Evolutionary conservation across 176 grass and related monocot species (phyloP).

Genomic region (Musa acuminata): DNA sequence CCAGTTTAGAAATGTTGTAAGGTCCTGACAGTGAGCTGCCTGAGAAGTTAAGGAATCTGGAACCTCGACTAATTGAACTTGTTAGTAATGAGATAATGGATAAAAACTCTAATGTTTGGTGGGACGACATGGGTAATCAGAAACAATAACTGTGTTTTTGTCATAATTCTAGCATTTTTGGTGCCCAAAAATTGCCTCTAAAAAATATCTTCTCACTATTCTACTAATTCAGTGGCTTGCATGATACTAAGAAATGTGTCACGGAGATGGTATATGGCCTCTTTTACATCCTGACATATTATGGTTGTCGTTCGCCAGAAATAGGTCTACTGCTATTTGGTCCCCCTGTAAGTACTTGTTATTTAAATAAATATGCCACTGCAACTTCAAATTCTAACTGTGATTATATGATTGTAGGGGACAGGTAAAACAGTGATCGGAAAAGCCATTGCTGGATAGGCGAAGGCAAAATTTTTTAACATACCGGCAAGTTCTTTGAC

Average conservation of each 20-base stretch:
- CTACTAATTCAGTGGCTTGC: conserved; percentile 58
- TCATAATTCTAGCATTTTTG: background rate
- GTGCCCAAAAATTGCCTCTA: background rate
- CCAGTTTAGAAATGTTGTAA: conserved; percentile 85
- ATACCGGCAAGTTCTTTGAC: conserved; percentile 94
- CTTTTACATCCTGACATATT: conserved; percentile 89
- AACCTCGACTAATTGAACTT: conserved; percentile 86
- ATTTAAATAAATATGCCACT: background rate
- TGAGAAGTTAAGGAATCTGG: conserved; percentile 87
- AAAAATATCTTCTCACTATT: conserved; percentile 9
- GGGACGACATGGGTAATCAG: conserved; percentile 75
- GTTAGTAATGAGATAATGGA: conserved; percentile 99
- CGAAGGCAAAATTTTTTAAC: conserved; percentile 97
- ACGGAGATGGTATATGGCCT: conserved; percentile 98
- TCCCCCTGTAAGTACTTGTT: conserved; percentile 69
- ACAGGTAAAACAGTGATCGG: conserved; percentile 98
- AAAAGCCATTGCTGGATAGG: conserved; percentile 96
- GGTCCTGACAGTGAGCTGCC: conserved; percentile 80
- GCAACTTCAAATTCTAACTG: conserved; percentile 6
- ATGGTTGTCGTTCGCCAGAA: conserved; percentile 84
- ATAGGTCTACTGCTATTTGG: conserved; percentile 88
- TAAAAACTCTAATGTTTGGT: conserved; percentile 88
- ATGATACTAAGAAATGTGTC: conserved; percentile 97
- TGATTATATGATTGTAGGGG: conserved; percentile 40
- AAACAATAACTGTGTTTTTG: background rate